Percentiles rank a stretch among this genome's conserved stretches.
phyloP scores from a whole-genome alignment of 352 stramenopile species.

The Aphanomyces cochlioides region DNA sequence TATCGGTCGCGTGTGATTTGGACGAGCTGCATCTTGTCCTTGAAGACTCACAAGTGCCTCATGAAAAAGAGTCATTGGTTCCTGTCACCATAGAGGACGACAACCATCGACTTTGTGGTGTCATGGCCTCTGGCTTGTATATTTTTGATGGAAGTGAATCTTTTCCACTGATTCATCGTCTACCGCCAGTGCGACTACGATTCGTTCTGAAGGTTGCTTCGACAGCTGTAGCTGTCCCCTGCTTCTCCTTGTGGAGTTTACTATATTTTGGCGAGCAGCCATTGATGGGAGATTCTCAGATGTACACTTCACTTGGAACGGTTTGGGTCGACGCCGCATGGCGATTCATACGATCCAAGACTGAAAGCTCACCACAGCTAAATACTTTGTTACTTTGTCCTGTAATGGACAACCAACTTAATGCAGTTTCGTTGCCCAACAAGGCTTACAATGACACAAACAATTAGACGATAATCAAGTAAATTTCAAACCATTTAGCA shows the following conservation, averaged over 20 bases:
- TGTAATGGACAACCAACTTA: background rate
- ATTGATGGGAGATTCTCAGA: background rate
- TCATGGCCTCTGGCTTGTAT: slow-evolving; percentile 4
- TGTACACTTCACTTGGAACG: background rate
- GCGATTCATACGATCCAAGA: background rate
- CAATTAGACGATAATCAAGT: too few species aligned
- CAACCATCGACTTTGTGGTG: background rate
- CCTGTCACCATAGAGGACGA: background rate
- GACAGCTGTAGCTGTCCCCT: background rate
- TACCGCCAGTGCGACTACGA: background rate
- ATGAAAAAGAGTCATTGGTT: too few species aligned
- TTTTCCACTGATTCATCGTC: background rate
- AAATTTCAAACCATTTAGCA: too few species aligned
- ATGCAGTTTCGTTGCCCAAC: background rate
- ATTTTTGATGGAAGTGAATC: background rate
- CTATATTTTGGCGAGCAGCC: background rate
- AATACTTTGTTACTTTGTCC: background rate
- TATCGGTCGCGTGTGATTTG: background rate
- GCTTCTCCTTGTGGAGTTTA: slow-evolving; percentile 2
- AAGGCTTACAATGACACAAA: too few species aligned
- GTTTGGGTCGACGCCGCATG: background rate
- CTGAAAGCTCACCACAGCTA: background rate
- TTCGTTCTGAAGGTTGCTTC: background rate
- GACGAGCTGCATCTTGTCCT: slow-evolving; percentile 2
- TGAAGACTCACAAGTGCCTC: background rate